These are phyloP conservation scores for Hypoxylon sp. DNA, from an alignment of 2,329 filamentous ascomycete genomes.

Conservation along the genomic window DNA sequence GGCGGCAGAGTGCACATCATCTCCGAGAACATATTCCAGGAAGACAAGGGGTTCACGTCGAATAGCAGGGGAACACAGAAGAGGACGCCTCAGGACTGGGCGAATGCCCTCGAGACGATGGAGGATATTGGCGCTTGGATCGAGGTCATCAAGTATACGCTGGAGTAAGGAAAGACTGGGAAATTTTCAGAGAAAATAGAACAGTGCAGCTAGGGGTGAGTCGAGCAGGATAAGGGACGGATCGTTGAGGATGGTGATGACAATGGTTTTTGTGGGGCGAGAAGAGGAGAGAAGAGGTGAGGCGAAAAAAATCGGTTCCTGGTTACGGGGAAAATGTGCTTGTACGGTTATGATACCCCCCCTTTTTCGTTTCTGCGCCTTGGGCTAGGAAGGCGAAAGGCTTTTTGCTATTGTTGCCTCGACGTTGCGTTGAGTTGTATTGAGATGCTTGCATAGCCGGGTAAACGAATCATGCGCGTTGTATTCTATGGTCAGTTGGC, in stretches of 20 bases:
- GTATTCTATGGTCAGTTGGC: neutral
- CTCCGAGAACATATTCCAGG: constrained; percentile 68
- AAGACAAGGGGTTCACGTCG: neutral
- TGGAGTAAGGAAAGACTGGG: constrained; percentile 43
- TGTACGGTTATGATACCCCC: constrained; percentile 37
- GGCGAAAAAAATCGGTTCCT: neutral
- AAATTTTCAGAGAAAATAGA: neutral
- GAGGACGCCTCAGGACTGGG: constrained; percentile 42
- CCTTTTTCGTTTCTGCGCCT: constrained; percentile 20
- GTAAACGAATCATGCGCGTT: neutral
- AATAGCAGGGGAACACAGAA: constrained; percentile 17
- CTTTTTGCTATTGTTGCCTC: neutral
- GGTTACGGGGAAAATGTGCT: neutral
- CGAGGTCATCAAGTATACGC: constrained; percentile 49
- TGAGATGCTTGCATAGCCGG: neutral
- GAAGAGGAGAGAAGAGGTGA: neutral
- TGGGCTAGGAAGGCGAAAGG: constrained; percentile 6
- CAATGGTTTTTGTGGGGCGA: neutral
- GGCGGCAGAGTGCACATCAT: constrained; percentile 72
- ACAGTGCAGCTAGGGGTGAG: neutral
- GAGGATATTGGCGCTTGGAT: constrained; percentile 52
- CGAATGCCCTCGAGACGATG: constrained; percentile 47
- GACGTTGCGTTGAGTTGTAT: neutral
- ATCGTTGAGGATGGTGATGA: neutral
- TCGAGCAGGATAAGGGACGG: neutral